Conservation (phyloP, 257 asterid genomes). For the Ilex asprella region DNA sequence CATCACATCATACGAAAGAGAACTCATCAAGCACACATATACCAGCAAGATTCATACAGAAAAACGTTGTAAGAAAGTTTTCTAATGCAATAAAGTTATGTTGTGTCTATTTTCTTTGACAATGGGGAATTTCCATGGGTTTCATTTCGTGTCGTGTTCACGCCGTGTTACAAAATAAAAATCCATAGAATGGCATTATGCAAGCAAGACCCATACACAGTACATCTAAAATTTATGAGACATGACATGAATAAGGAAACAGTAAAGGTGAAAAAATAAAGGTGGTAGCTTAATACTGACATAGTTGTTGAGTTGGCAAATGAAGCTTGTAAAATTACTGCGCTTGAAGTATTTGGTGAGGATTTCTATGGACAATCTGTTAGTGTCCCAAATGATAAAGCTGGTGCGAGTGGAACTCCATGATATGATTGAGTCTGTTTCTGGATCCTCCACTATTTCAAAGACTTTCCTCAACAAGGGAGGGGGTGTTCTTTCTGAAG, state of each 20-base stretch:
- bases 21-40: no score
- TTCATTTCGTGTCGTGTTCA: no score
- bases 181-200: no score
- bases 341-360: constrained; percentile 87
- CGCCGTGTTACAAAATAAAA: no score
- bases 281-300: constrained; percentile 29
- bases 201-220: no score
- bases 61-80: no score
- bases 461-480: constrained; percentile 83
- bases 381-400: constrained; percentile 84
- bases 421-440: constrained; percentile 61
- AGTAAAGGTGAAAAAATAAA: neutral
- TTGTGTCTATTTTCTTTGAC: no score
- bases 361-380: constrained; percentile 56
- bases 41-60: no score
- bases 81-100: no score
- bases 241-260: neutral
- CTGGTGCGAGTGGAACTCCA: constrained; percentile 50
- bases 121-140: no score
- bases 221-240: no score
- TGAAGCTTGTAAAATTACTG: constrained; percentile 86
- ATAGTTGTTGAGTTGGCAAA: constrained; percentile 90
- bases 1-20: no score
- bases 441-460: constrained; percentile 88
- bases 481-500: constrained; percentile 26